Base-by-base conservation (phyloP, 768 basidiomycete genomes). In the Rhizopogon rudus region DNA sequence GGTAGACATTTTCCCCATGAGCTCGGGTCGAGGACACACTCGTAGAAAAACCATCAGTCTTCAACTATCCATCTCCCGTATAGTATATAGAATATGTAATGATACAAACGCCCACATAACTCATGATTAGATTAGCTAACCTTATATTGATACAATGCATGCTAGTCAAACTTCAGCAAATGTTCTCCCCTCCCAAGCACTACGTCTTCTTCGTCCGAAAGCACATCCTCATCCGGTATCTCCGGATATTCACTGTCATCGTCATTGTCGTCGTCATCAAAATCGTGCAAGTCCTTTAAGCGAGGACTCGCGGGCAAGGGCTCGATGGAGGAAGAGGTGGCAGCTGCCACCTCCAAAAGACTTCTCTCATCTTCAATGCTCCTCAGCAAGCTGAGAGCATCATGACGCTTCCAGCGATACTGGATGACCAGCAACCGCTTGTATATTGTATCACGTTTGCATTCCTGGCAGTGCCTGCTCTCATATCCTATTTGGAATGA, bases 271-370 rank as follows among this genome's bases (percentile, higher is more conserved):
- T 59, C 37, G 2, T 56, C 52, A 3, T 55, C 61, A 35, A 60
- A 57, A 20, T 44, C 49, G 25, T 56, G 44, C 40, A 49, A 37
- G 45, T 61, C 60, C 6, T 39, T 52, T 28, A 49, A 28, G 35
- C 40, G 55, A 17, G 60, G 58, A 40, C 55, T 56, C 2, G 51
- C 33, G 1, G 61, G 52, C 35, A 69, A 60, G 3, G 58, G 56
- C 20, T 54, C 59, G 0, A 39, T 46, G 14, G 58, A 61, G 0
- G 43, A 44, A 16, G 58, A 61, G 2, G 66, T 68, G 41, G 55
- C 61, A 31, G 60, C 64, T 41, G 63, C 60, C 25, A 70, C 58
- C 48, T 70, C 61, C 66, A 68, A 71, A 13, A 70, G 50, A 45
- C 49, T 57, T 45, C 57, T 61, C 44, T 70, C 68, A 17, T 69